phyloP scores from a whole-genome alignment of 805 yeast species.

The Debaryomyces tyrocola region DNA sequence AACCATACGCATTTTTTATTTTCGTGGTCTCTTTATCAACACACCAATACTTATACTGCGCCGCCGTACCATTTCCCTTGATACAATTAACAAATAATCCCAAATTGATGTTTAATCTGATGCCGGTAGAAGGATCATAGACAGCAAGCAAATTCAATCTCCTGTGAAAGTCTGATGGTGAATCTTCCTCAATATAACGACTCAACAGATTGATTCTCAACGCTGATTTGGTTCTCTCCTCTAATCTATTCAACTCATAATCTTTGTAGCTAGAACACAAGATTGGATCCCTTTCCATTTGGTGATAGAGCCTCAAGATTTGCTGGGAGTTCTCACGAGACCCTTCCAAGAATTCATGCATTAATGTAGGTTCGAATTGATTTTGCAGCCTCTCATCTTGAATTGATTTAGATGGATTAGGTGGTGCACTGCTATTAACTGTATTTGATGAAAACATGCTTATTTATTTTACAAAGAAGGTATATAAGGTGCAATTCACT shows the following conservation, averaged over 20 bases:
- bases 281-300: slow-evolving; percentile 40
- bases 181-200: slow-evolving; percentile 35
- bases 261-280: slow-evolving; percentile 28
- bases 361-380: slow-evolving; percentile 26
- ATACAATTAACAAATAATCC: slow-evolving; percentile 41
- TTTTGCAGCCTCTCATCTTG: slow-evolving; percentile 24
- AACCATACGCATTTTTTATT: slow-evolving; percentile 58
- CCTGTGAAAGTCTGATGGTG: slow-evolving; percentile 29
- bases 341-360: slow-evolving; percentile 41
- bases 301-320: slow-evolving; percentile 28
- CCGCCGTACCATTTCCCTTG: slow-evolving; percentile 41
- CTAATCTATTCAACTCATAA: slow-evolving; percentile 31
- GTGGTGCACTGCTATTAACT: slow-evolving; percentile 10
- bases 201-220: slow-evolving; percentile 35
- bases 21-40: slow-evolving; percentile 30
- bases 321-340: slow-evolving; percentile 28
- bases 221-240: slow-evolving; percentile 34
- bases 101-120: slow-evolving; percentile 38
- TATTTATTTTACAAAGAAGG: neutral
- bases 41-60: slow-evolving; percentile 40
- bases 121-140: slow-evolving; percentile 39
- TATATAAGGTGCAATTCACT: too few species aligned
- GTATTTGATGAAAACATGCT: neutral
- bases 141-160: slow-evolving; percentile 37
- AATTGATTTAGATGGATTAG: slow-evolving; percentile 26